phyloP scores from a whole-genome alignment of 768 basidiomycete species.

The Leccinum rimulosum region DNA sequence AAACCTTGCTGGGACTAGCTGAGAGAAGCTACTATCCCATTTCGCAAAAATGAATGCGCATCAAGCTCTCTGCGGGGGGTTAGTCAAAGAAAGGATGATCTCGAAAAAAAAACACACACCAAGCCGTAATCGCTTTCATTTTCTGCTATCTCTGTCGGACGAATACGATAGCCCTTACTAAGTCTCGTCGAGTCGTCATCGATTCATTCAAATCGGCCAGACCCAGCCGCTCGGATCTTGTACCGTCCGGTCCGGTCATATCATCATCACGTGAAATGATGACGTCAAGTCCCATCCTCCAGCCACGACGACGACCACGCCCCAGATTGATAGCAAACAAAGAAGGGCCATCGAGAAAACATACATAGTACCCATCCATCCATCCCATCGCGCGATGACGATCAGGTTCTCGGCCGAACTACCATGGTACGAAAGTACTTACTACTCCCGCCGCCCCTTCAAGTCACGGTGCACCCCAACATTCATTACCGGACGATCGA shows the following conservation, averaged over 20 bases:
- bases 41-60: too few species aligned
- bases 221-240: not conserved
- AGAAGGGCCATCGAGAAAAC: not conserved
- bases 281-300: constrained; percentile 3
- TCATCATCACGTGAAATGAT: not conserved
- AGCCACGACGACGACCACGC: not conserved
- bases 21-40: not conserved
- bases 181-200: not conserved
- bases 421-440: not conserved
- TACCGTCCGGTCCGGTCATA: too few species aligned
- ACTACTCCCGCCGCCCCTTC: not conserved
- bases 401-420: not conserved
- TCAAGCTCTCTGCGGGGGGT: not conserved
- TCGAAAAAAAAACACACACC: not conserved
- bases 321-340: not conserved
- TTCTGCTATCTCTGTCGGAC: not conserved
- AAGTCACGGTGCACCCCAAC: not conserved
- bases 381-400: not conserved
- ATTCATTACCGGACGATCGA: not conserved
- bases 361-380: not conserved
- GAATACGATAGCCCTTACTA: not conserved
- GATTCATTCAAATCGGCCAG: not conserved
- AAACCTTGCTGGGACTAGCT: not conserved
- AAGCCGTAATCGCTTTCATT: not conserved
- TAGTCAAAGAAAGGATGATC: not conserved